phyloP scores from a whole-genome alignment of 2,329 filamentous ascomycete species.

The Penicillium polonicum region DNA sequence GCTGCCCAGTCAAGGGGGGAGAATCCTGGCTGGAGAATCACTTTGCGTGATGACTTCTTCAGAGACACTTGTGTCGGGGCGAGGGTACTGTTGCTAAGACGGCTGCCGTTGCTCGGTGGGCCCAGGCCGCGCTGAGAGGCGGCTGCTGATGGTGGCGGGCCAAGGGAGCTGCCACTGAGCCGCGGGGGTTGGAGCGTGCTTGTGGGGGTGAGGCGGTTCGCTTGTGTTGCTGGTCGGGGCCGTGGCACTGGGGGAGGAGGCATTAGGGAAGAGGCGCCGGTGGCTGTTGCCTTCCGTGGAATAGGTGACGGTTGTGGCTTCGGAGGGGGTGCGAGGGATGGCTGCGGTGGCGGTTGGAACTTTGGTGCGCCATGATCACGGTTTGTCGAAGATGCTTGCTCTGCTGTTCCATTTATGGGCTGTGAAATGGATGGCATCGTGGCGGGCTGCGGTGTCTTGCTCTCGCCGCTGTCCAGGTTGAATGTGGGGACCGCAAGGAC shows the following conservation, averaged over 20 bases:
- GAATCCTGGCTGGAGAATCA: slow-evolving; percentile 83
- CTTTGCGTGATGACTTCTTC: slow-evolving; percentile 55
- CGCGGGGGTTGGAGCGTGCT: slow-evolving; percentile 29
- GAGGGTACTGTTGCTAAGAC: slow-evolving; percentile 44
- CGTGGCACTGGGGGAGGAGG: slow-evolving; percentile 37
- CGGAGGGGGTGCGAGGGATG: slow-evolving; percentile 9
- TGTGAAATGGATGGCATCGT: slow-evolving; percentile 9
- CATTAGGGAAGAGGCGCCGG: slow-evolving; percentile 32
- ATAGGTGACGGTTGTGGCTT: slow-evolving; percentile 12
- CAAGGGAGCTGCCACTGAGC: slow-evolving; percentile 33
- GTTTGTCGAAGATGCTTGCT: slow-evolving; percentile 4
- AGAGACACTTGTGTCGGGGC: slow-evolving; percentile 43
- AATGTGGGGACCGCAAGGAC: slow-evolving; percentile 34
- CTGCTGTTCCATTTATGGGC: slow-evolving; percentile 4
- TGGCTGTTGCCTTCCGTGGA: slow-evolving; percentile 9
- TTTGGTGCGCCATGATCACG: slow-evolving; percentile 11
- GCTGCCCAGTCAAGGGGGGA: slow-evolving; percentile 96
- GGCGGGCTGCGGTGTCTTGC: slow-evolving; percentile 3
- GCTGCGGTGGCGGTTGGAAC: slow-evolving; percentile 8
- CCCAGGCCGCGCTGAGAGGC: slow-evolving; percentile 44
- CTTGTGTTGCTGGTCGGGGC: slow-evolving; percentile 25
- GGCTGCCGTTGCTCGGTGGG: slow-evolving; percentile 41
- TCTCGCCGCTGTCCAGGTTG: slow-evolving; percentile 28
- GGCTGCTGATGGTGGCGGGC: slow-evolving; percentile 46
- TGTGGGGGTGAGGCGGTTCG: slow-evolving; percentile 19